A percentile compares a stretch with the other conserved stretches of the same genome.
phyloP scores from a whole-genome alignment of 2,329 filamentous ascomycete genomes.

The Botrytis paeoniae region DNA sequence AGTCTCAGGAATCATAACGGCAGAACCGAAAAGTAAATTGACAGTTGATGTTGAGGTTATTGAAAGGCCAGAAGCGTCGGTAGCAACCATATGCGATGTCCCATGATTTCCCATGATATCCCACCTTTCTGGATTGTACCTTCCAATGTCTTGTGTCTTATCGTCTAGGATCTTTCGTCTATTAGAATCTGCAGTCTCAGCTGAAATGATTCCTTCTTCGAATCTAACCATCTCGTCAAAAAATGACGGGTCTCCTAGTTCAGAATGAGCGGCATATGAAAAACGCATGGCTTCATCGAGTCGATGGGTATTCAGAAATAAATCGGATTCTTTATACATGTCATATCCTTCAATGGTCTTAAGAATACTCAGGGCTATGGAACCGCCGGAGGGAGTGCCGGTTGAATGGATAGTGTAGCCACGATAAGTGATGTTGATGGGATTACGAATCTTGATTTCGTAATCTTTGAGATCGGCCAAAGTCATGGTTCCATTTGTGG shows the following conservation, averaged over 20 bases:
- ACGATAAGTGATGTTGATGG: slow-evolving; percentile 62
- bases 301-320: slow-evolving; percentile 70
- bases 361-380: slow-evolving; percentile 62
- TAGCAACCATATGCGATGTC: slow-evolving; percentile 69
- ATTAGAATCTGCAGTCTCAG: slow-evolving; percentile 56
- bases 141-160: slow-evolving; percentile 66
- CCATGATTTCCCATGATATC: slow-evolving; percentile 69
- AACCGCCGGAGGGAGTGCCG: slow-evolving; percentile 74
- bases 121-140: slow-evolving; percentile 68
- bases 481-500: slow-evolving; percentile 65
- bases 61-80: slow-evolving; percentile 70
- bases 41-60: slow-evolving; percentile 83
- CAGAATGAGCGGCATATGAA: slow-evolving; percentile 74
- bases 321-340: slow-evolving; percentile 47
- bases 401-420: slow-evolving; percentile 68
- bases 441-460: slow-evolving; percentile 59
- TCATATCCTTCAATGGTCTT: slow-evolving; percentile 74
- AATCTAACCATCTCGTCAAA: slow-evolving; percentile 60
- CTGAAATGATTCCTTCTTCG: slow-evolving; percentile 65
- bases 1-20: slow-evolving; percentile 74
- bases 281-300: slow-evolving; percentile 88
- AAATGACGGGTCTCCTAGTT: slow-evolving; percentile 79
- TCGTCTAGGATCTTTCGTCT: slow-evolving; percentile 68
- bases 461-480: slow-evolving; percentile 64
- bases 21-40: slow-evolving; percentile 80